Base-by-base conservation (phyloP, 768 basidiomycete genomes). In the Pleurotus eryngii region DNA sequence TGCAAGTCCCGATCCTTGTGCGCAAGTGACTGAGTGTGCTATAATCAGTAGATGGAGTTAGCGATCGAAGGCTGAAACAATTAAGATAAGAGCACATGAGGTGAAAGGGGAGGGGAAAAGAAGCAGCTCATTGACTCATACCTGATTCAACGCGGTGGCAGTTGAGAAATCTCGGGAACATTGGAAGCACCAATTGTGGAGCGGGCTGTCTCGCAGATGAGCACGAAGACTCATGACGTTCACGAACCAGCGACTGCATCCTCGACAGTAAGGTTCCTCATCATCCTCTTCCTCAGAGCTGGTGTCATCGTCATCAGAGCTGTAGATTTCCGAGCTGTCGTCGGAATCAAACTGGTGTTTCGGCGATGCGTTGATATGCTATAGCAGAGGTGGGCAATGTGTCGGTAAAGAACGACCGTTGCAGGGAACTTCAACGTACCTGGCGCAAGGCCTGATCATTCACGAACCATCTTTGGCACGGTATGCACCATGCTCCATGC, bases 111-210 rank as follows among this genome's bases (percentile, higher is more conserved):
- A 15, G 2, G 17, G 24, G 20, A 50, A 11, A 45, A 26, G 24
- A 6, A n/a, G 40, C 20, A 47, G 37, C 15, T 15, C 3, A 39
- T 18, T 22, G 17, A 27, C n/a, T 8, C 61, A 26, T 56, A 67
- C 67, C 35, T 66, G 57, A n/a, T 47, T 38, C 6, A 72, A 62
- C 1, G 65, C 63, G 4, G 40, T 37, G 7, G 49, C 24, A 37
- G 60, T 61, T 1, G 22, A 20, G 57, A 74, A 74, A 60, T 70
- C 69, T 2, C 63, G 60, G 18, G 66, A 65, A 58, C 72, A 73
- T 5, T 62, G 56, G 55, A 71, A 71, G 59, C 72, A 74, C 71
- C 70, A 72, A 49, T 72, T 69, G 56, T 74, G 72, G 20, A 35
- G 57, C 9, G 56, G 49, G 57, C 57, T 66, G 14, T 49, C 51